Evolutionary conservation across 2,329 filamentous ascomycete species (phyloP).

Genomic region (Xylaria sp.): DNA sequence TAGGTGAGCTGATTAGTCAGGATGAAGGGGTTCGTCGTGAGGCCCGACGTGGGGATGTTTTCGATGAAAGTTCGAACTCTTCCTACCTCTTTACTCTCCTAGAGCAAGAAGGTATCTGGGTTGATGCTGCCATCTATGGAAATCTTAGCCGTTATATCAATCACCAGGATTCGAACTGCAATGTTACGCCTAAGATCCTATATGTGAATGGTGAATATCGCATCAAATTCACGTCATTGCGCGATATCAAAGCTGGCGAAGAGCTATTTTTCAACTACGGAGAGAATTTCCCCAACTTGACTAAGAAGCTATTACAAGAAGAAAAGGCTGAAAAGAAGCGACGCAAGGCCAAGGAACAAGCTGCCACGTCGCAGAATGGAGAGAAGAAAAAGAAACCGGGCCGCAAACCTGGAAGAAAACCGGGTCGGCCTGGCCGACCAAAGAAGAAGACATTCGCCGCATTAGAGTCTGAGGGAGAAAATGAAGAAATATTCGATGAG

Average conservation of each 20-base stretch:
- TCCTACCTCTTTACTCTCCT: constrained; percentile 73
- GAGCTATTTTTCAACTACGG: constrained; percentile 88
- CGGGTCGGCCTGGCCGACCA: constrained; percentile 46
- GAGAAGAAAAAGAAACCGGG: constrained; percentile 47
- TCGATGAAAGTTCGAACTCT: constrained; percentile 69
- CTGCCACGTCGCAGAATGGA: constrained; percentile 39
- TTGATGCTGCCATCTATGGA: constrained; percentile 80
- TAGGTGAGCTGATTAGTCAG: constrained; percentile 78
- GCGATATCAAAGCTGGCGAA: constrained; percentile 75
- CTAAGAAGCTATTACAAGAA: constrained; percentile 61
- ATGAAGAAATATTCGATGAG: constrained; percentile 43
- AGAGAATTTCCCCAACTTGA: constrained; percentile 72
- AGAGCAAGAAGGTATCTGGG: constrained; percentile 70
- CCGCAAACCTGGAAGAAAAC: constrained; percentile 47
- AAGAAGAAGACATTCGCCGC: constrained; percentile 49
- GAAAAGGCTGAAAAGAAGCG: constrained; percentile 52
- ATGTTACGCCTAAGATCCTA: constrained; percentile 71
- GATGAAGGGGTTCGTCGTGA: constrained; percentile 76
- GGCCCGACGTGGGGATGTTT: constrained; percentile 67
- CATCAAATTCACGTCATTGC: constrained; percentile 76
- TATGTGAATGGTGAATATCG: constrained; percentile 80
- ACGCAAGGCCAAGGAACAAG: constrained; percentile 46
- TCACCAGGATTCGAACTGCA: constrained; percentile 71
- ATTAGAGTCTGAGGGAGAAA: constrained; percentile 44
- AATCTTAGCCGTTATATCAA: constrained; percentile 89